A percentile compares a stretch with the other conserved stretches of the same genome.
Evolutionary conservation across 2,329 filamentous ascomycete genomes (phyloP).

Genomic region (Graphilbum fragrans): DNA sequence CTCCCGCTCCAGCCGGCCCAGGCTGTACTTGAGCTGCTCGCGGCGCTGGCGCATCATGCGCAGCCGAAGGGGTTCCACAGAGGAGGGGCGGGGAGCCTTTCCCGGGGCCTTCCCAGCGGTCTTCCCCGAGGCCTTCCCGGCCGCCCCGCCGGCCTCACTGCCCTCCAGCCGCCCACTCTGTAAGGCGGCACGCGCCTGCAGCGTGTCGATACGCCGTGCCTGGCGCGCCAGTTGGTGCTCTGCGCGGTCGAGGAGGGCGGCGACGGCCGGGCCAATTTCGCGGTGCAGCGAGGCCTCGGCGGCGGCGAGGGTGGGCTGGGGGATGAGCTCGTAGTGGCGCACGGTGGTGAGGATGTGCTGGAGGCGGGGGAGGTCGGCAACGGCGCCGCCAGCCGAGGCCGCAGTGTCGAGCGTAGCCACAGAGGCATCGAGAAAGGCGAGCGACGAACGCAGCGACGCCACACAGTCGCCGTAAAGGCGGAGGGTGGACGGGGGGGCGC

Average conservation of each 20-base stretch:
- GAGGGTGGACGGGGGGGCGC: constrained; percentile 5
- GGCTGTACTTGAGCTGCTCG: constrained; percentile 74
- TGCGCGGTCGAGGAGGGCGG: constrained; percentile 67
- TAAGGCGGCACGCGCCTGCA: constrained; percentile 72
- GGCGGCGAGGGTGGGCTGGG: constrained; percentile 67
- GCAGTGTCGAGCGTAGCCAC: constrained; percentile 43
- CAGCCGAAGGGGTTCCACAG: constrained; percentile 32
- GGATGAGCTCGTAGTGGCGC: constrained; percentile 86
- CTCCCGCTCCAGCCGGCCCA: constrained; percentile 76
- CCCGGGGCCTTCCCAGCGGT: constrained; percentile 4
- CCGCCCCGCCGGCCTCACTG: constrained; percentile 16
- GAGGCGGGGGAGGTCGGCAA: constrained; percentile 46
- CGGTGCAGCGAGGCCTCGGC: constrained; percentile 77
- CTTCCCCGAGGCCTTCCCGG: not conserved
- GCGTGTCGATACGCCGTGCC: constrained; percentile 67
- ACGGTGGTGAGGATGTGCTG: constrained; percentile 43
- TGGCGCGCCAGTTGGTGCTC: constrained; percentile 73
- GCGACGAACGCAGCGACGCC: constrained; percentile 44
- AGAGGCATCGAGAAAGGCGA: constrained; percentile 47
- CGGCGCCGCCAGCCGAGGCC: constrained; percentile 39
- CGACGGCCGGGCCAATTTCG: constrained; percentile 81
- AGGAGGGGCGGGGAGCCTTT: not conserved
- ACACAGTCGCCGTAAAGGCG: constrained; percentile 43
- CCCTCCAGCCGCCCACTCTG: constrained; percentile 56
- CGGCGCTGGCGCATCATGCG: constrained; percentile 65